Evolutionary conservation across 1,139 yeast genomes (phyloP), one percentile per base, ranked within the genome.

Genomic region (Blastobotrys petasosporus): DNA sequence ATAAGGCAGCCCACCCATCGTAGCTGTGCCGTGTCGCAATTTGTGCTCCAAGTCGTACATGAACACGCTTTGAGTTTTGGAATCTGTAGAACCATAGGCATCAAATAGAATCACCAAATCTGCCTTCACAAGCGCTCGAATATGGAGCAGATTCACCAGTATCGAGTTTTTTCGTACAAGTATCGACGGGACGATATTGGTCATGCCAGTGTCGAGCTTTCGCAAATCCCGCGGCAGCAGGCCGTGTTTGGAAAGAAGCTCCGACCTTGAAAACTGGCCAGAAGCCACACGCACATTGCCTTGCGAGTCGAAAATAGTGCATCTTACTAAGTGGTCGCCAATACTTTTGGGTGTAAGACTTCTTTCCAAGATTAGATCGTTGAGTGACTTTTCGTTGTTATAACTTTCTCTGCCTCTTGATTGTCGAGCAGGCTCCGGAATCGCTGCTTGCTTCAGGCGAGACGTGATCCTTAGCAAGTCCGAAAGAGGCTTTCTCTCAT

Each of bases 141-240:
- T 85, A 62, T 92, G 95, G 42, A 90, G 68, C 48, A 92, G 68
- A 59, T 86, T 88, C 39, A 92, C 79, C 41, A 92, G 67, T 28
- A 90, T 85, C 34, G 95, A 83, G 57, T 80, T 77, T 30, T 82
- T 77, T 44, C 97, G 77, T 12, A 88, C 82, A 60, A 86, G 74
- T 36, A 92, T 82, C 30, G 92, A 79, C 0, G 98, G 98, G 8
- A 87, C 92, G 32, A 92, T 85, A 63, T 88, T 95, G 51, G 85
- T 82, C 25, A 85, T 76, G 0, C 95, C 86, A 6, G 94, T 83
- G 65, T 92, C 98, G 46, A 94, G 82, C 58, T 86, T 87, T 4
- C 96, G 69, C 45, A 87, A 68, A 62, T 87, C 96, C 54, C 96
- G 73, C 0, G 96, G 95, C 41, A 82, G 75, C 35, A 87, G 66